These are phyloP conservation scores for Turritis glabra DNA, from an alignment of 345 rosid genomes.

Conservation along the genomic window DNA sequence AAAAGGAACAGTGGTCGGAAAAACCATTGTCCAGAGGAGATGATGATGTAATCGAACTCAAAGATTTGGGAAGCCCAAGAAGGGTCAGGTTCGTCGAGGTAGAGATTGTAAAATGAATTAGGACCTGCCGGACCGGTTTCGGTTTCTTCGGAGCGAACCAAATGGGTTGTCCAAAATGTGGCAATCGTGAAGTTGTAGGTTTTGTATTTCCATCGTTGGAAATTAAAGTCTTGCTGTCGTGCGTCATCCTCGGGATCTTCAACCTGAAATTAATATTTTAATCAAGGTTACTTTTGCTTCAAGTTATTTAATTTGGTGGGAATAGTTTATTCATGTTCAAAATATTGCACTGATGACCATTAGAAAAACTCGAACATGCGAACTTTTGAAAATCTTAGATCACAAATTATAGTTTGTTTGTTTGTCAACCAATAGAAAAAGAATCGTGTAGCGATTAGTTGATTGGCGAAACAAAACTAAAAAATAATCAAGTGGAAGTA, in stretches of 20 bases:
- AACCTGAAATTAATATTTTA: slow-evolving; percentile 43
- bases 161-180: slow-evolving; percentile 66
- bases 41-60: slow-evolving; percentile 58
- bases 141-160: slow-evolving; percentile 50
- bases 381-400: too few species aligned
- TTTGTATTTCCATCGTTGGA: slow-evolving; percentile 65
- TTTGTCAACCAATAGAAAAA: too few species aligned
- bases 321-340: neutral
- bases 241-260: slow-evolving; percentile 64
- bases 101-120: slow-evolving; percentile 56
- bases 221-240: slow-evolving; percentile 44
- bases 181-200: slow-evolving; percentile 70
- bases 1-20: slow-evolving; percentile 58
- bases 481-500: too few species aligned
- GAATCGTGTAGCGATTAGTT: too few species aligned
- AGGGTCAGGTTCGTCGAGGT: slow-evolving; percentile 64
- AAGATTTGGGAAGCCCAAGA: slow-evolving; percentile 60
- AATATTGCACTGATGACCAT: too few species aligned
- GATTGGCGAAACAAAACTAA: too few species aligned
- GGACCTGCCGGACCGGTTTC: slow-evolving; percentile 53
- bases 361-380: too few species aligned
- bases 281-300: neutral
- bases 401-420: too few species aligned
- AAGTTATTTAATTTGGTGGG: neutral
- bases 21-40: slow-evolving; percentile 77